These are phyloP conservation scores for Pythium vanterpoolii DNA, from an alignment of 352 stramenopile species.

Conservation along the genomic window DNA sequence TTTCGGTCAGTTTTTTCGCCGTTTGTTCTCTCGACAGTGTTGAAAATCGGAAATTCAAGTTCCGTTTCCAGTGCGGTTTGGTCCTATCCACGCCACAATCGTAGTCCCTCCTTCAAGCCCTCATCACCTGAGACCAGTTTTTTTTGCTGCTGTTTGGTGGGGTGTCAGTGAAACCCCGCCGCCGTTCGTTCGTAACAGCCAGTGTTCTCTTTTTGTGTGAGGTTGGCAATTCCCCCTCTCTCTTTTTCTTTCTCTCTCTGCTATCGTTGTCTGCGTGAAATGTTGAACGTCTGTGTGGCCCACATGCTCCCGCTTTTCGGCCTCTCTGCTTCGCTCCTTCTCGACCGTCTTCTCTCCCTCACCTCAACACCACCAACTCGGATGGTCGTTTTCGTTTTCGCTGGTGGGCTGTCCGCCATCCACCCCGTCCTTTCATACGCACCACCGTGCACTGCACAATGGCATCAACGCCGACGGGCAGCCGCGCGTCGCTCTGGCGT, in stretches of 20 bases:
- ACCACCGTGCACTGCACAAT: conserved; percentile 3
- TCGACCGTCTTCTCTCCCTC: no score
- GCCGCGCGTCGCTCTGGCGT: conserved; percentile 14
- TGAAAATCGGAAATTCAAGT: neutral
- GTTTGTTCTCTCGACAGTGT: neutral
- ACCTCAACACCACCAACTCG: neutral
- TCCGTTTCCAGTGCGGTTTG: neutral
- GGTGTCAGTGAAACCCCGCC: neutral
- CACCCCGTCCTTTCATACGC: conserved; percentile 3
- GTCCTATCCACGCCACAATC: neutral
- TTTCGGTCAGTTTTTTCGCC: conserved; percentile 4
- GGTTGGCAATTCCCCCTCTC: neutral
- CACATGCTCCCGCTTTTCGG: no score
- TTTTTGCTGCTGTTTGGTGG: neutral
- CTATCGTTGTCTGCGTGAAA: neutral
- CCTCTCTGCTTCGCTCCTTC: no score
- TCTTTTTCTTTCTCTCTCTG: neutral
- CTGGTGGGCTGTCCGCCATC: neutral
- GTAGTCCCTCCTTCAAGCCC: neutral
- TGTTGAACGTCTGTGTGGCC: no score
- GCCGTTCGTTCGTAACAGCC: neutral
- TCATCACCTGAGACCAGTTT: neutral
- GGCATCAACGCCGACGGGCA: no score
- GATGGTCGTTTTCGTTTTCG: neutral
- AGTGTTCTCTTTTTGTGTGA: neutral